phyloP scores from a whole-genome alignment of 176 grass and related monocot genomes.

The Oryza meridionalis region DNA sequence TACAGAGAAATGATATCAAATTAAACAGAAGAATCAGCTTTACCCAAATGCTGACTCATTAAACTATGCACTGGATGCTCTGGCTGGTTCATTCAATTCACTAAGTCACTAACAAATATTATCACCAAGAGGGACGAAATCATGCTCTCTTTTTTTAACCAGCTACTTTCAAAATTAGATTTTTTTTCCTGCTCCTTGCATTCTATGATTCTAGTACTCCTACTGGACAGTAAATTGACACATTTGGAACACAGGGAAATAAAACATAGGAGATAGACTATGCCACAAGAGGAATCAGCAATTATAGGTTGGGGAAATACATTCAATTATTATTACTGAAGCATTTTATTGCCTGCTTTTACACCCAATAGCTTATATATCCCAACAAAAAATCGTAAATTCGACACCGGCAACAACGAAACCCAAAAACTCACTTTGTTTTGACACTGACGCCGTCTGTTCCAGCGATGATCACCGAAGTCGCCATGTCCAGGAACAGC shows the following conservation, averaged over 20 bases:
- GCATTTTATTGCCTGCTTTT: slow-evolving; percentile 33
- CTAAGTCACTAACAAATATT: no score
- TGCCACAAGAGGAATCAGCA: background rate
- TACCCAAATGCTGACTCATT: slow-evolving; percentile 4
- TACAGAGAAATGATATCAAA: background rate
- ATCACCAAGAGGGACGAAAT: no score
- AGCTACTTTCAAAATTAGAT: no score
- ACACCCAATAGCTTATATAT: slow-evolving; percentile 39
- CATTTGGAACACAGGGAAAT: no score
- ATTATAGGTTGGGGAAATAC: background rate
- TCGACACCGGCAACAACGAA: slow-evolving; percentile 27
- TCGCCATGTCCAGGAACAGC: slow-evolving; percentile 93
- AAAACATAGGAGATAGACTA: background rate
- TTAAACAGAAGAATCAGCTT: background rate
- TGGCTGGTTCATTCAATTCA: no score
- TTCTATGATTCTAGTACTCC: no score
- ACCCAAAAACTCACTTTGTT: slow-evolving; percentile 61
- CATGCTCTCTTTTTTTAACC: no score
- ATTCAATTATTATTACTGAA: slow-evolving; percentile 45
- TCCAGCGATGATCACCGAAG: slow-evolving; percentile 90
- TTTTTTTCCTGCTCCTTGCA: no score
- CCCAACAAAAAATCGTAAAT: background rate
- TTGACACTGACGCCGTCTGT: slow-evolving; percentile 79
- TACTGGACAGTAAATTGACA: no score
- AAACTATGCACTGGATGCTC: no score